Evolutionary conservation across 2,329 filamentous ascomycete genomes (phyloP).

Genomic region (Xylaria hypoxylon): DNA sequence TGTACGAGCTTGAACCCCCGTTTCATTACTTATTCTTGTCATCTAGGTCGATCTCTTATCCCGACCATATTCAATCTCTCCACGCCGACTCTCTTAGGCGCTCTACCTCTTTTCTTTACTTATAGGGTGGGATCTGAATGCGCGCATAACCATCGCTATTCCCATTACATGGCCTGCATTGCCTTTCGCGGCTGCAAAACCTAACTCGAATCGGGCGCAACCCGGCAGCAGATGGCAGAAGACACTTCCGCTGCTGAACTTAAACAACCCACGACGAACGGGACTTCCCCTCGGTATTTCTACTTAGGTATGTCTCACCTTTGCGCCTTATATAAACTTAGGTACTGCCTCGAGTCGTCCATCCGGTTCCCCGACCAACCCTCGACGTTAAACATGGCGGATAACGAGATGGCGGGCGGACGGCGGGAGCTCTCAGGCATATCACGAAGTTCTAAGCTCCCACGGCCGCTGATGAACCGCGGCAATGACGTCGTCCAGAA

Average conservation of each 20-base stretch:
- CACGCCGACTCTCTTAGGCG: neutral
- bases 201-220: conserved; percentile 27
- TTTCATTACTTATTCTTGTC: neutral
- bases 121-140: neutral
- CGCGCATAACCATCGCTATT: neutral
- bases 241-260: conserved; percentile 36
- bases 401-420: conserved; percentile 26
- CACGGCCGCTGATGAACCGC: conserved; percentile 33
- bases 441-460: conserved; percentile 39
- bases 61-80: neutral
- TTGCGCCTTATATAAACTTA: conserved; percentile 7
- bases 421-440: conserved; percentile 27
- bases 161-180: conserved; percentile 1
- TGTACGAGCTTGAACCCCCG: neutral
- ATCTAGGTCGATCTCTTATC: neutral
- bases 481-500: conserved; percentile 27
- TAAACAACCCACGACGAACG: conserved; percentile 33
- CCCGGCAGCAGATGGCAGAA: conserved; percentile 33
- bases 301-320: conserved; percentile 43
- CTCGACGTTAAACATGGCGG: conserved; percentile 37
- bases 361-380: neutral
- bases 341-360: neutral
- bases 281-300: conserved; percentile 34
- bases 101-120: neutral
- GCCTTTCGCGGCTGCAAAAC: conserved; percentile 9